phyloP scores from a whole-genome alignment of 2,329 filamentous ascomycete genomes.

The Penicillium sp. region DNA sequence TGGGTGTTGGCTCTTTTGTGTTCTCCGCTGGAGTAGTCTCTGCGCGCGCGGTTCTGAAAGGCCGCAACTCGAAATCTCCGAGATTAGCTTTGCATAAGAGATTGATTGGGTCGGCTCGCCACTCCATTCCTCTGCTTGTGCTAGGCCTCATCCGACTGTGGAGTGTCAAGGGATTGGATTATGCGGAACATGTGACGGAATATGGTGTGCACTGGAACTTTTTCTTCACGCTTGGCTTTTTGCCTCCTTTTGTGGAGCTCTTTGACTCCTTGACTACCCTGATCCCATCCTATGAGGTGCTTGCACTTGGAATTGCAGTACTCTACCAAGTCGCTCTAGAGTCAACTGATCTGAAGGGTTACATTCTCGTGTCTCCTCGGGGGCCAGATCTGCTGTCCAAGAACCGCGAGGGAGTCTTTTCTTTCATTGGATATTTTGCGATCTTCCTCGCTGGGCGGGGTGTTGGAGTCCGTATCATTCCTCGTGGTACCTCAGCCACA shows the following conservation, averaged over 20 bases:
- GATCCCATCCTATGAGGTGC: constrained; percentile 72
- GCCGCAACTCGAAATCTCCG: constrained; percentile 53
- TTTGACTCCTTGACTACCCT: constrained; percentile 70
- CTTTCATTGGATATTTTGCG: constrained; percentile 87
- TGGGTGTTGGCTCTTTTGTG: constrained; percentile 96
- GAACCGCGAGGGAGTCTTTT: constrained; percentile 95
- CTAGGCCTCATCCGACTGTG: constrained; percentile 78
- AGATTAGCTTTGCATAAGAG: constrained; percentile 50
- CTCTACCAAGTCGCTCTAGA: constrained; percentile 75
- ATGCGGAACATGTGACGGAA: constrained; percentile 94
- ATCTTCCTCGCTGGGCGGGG: constrained; percentile 91
- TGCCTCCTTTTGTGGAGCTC: constrained; percentile 84
- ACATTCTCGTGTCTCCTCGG: constrained; percentile 77
- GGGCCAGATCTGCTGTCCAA: constrained; percentile 72
- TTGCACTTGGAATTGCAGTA: constrained; percentile 67
- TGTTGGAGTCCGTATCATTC: constrained; percentile 75
- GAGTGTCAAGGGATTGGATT: constrained; percentile 90
- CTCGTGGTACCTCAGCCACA: constrained; percentile 52
- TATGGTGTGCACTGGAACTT: constrained; percentile 99
- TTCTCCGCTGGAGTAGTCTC: constrained; percentile 92
- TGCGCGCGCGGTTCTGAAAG: constrained; percentile 74
- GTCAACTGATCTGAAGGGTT: constrained; percentile 73
- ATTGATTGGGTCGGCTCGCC: constrained; percentile 66
- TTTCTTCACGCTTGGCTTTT: constrained; percentile 88
- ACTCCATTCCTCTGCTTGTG: constrained; percentile 77